Evolutionary conservation across 78 protist genomes (phyloP).

Genomic region (Carpediemonas membranifera): DNA sequence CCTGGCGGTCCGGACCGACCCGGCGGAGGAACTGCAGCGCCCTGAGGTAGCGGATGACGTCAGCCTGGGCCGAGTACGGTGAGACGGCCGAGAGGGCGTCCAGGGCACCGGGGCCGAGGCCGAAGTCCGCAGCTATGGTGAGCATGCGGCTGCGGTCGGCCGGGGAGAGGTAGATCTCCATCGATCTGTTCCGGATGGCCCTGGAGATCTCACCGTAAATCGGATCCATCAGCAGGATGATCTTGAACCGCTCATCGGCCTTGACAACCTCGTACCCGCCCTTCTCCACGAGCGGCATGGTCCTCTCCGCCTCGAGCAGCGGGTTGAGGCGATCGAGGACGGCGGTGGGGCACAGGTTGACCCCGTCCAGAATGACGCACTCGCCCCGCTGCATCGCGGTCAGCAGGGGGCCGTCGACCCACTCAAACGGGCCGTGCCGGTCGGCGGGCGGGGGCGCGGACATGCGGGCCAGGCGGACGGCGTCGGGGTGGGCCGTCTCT

Average conservation of each 20-base stretch:
- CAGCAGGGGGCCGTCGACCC: conserved; percentile 85
- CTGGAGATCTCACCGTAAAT: conserved; percentile 87
- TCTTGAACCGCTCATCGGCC: conserved; percentile 76
- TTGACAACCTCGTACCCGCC: not conserved
- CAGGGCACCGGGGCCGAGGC: too few species aligned
- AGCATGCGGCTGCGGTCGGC: too few species aligned
- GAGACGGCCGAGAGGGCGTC: not conserved
- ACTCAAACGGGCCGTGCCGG: conserved; percentile 70
- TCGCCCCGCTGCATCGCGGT: conserved; percentile 60
- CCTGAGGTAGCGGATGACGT: not conserved
- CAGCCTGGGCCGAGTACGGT: not conserved
- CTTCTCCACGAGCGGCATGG: not conserved
- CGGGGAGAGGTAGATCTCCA: conserved; percentile 62
- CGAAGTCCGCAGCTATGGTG: too few species aligned
- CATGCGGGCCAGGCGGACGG: too few species aligned
- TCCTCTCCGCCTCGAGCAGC: conserved; percentile 77
- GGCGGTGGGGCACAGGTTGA: conserved; percentile 85
- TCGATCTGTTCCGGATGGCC: conserved; percentile 93
- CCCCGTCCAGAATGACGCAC: conserved; percentile 93
- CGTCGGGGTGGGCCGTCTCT: not conserved
- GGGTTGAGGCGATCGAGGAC: conserved; percentile 97
- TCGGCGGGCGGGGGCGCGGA: too few species aligned
- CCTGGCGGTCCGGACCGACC: not conserved
- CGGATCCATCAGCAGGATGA: conserved; percentile 79
- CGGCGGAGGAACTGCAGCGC: not conserved